Evolutionary conservation across 202 grass and related monocot species (phyloP), one percentile per base, ranked within the genome.

Genomic region (Carex arenaria): DNA sequence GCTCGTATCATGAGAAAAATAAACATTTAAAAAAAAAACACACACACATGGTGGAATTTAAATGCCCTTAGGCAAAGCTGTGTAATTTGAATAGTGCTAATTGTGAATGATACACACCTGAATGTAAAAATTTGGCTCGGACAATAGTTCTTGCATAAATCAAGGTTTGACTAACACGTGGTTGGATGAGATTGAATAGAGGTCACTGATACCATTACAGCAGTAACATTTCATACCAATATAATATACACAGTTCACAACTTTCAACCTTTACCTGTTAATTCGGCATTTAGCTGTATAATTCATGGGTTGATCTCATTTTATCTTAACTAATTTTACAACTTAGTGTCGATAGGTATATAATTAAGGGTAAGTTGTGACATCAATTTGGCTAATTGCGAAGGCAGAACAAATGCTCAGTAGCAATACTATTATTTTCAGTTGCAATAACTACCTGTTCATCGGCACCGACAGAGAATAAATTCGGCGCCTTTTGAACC

Each of bases 401-500:
- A 13, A 64, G 23, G 28, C 61, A 64, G 10, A 14, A 64, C 23
- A 13, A 30, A 10, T 64, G 61, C 1, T 14, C 12, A 64, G 10
- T 11, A 64, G 61, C 12, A 26, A n/a, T 8, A 23, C 2, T 13
- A 72, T 20, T 9, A 42, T 23, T 47, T 45, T 13, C 2, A 23
- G 40, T 34, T 76, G 6, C 26, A 65, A 82, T 31, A 82, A 82
- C 3, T 0, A 82, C 80, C 80, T 82, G 80, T 30, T 82, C 95
- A 2, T 98, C 93, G 10, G 90, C 91, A 26, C 76, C 79, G n/a
- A 98, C 80, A 32, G 95, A 98, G 77, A 98, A 89, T 5, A 98
- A 83, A 7, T 82, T 95, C 23, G 92, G 91, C 31, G 95, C 93
- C 3, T 69, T 43, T 64, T 75, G n/a, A 57, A 85, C 84, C 18